Conservation (phyloP, 208 protist species). For the Leishmania amazonensis region DNA sequence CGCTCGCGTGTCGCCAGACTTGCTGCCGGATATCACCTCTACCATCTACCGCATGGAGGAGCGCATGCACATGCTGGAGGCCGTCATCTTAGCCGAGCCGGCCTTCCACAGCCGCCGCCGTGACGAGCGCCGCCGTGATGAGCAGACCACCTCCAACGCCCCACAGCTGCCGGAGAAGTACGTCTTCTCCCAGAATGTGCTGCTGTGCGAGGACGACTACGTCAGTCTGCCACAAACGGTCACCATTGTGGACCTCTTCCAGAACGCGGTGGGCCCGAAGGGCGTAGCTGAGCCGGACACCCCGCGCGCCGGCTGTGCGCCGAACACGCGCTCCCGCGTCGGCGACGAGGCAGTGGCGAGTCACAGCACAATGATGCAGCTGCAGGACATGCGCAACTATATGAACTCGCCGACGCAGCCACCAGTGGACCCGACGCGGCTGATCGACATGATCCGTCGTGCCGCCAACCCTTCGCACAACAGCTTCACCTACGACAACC, state of each 20-base stretch:
- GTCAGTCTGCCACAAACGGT: slow-evolving; percentile 80
- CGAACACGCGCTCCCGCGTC: slow-evolving; percentile 40
- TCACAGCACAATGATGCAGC: slow-evolving; percentile 89
- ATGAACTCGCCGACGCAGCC: slow-evolving; percentile 88
- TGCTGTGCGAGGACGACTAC: slow-evolving; percentile 86
- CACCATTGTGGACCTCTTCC: slow-evolving; percentile 87
- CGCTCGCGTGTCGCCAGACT: slow-evolving; percentile 59
- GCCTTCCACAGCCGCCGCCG: slow-evolving; percentile 75
- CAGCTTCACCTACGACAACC: slow-evolving; percentile 83
- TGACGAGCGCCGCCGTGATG: slow-evolving; percentile 66
- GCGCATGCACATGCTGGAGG: slow-evolving; percentile 79
- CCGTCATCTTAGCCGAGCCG: slow-evolving; percentile 76
- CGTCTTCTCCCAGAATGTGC: slow-evolving; percentile 89
- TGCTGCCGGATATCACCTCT: slow-evolving; percentile 51
- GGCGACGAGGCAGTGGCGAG: slow-evolving; percentile 89
- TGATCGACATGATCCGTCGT: slow-evolving; percentile 87
- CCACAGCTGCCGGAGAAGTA: slow-evolving; percentile 71
- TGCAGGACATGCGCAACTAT: slow-evolving; percentile 89
- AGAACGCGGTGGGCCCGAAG: slow-evolving; percentile 82
- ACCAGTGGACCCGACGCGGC: slow-evolving; percentile 74
- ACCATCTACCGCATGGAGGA: slow-evolving; percentile 83
- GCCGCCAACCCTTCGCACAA: slow-evolving; percentile 74
- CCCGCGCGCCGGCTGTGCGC: slow-evolving; percentile 66
- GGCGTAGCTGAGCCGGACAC: slow-evolving; percentile 88
- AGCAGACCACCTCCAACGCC: slow-evolving; percentile 31